Evolutionary conservation across 768 basidiomycete genomes (phyloP), one percentile per base, ranked within the genome.

Genomic region (Asterophora lycoperdoides): DNA sequence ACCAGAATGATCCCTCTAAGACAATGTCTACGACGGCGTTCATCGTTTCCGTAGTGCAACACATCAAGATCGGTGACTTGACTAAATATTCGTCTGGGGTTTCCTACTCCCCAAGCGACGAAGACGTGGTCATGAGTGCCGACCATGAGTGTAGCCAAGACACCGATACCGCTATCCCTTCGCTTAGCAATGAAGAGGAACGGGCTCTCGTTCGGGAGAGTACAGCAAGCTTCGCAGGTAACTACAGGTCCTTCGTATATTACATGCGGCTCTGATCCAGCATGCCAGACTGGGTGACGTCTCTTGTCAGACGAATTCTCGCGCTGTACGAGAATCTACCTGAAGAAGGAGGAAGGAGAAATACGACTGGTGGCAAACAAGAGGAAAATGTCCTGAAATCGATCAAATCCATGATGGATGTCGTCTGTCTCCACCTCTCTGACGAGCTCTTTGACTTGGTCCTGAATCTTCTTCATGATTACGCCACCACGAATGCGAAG

Each of bases 321-420:
- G 80, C 88, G 1, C 68, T 97, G 15, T 94, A 87, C 60, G 90
- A 93, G 69, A 94, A 95, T 61, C 71, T 98, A 4, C 94, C 94
- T 0, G 95, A 98, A 64, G 94, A 95, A 67, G 93, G 90, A 9
- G 95, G 95, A 4, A 83, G 81, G 69, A 81, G 77, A 67, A 89
- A 89, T 53, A 85, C 78, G 30, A 91, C 90, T 1, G 89, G 89
- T 18, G 89, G 89, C n/a, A 89, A 88, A 63, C 78, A 75, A 68
- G 89, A 86, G 71, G 86, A 92, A 56, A 73, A 66, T 33, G 83
- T 89, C 19, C 74, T 91, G 46, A 89, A 84, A 61, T 79, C 87
- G 15, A 78, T 90, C 64, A 88, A 88, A 69, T 76, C 80, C 61
- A 86, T 88, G 71, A 68, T 86, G 56, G 90, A 93, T 60, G 78